A percentile compares a stretch with the other conserved stretches of the same genome.
phyloP scores from a whole-genome alignment of 1,284 basidiomycete species.

The Trichosporon inkin region DNA sequence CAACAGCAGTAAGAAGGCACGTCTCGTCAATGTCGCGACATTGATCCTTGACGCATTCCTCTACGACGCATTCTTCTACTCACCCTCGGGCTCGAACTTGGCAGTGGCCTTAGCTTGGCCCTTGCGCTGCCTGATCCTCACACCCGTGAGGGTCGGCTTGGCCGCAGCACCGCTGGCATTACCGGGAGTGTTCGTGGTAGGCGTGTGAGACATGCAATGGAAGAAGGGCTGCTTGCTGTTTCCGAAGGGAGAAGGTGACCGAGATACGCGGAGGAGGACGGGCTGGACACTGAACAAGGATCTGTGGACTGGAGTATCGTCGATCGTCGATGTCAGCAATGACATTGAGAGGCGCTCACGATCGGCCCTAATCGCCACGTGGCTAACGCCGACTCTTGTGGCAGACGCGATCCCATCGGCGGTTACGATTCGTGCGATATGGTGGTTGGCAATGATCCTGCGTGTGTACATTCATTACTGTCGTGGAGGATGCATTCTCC shows the following conservation, averaged over 20 bases:
- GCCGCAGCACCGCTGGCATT: constrained; percentile 42
- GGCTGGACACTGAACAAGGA: not conserved
- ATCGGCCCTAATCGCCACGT: not conserved
- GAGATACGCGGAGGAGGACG: not conserved
- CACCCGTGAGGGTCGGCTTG: constrained; percentile 53
- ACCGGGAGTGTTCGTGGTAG: constrained; percentile 42
- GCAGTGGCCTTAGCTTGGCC: constrained; percentile 53
- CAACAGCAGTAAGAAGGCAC: not conserved
- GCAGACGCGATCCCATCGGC: too few relatives aligned
- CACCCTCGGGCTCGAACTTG: constrained; percentile 57
- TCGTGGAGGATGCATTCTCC: too few relatives aligned
- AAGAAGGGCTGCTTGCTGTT: constrained; percentile 5
- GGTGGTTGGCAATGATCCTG: too few relatives aligned
- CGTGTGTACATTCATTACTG: too few relatives aligned
- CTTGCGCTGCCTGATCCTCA: constrained; percentile 54
- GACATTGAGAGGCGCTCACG: not conserved
- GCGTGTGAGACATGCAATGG: constrained; percentile 50
- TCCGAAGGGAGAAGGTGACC: constrained; percentile 2
- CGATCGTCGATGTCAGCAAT: not conserved
- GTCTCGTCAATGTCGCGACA: not conserved
- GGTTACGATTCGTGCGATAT: too few relatives aligned
- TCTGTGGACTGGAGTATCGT: not conserved
- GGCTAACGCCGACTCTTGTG: not conserved
- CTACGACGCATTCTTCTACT: constrained; percentile 27
- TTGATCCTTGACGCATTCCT: not conserved